Conservation (phyloP, 495 filamentous ascomycete genomes). For the Penicillium bialowiezense region DNA sequence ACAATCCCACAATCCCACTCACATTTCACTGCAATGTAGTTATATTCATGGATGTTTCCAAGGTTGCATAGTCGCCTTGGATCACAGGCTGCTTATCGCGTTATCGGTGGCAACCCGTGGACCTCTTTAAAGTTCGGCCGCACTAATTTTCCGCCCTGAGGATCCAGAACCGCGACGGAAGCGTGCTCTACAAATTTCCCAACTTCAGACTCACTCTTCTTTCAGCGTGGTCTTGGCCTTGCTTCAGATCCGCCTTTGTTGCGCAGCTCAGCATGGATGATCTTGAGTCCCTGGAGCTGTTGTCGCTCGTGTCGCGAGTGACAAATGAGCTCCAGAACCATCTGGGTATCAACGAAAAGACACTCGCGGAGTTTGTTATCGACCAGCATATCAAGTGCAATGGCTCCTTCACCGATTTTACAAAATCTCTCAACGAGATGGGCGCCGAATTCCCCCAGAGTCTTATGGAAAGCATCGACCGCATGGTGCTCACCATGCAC, state of each 20-base stretch:
- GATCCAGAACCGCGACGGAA: slow-evolving; percentile 16
- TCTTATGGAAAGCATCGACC: slow-evolving; percentile 86
- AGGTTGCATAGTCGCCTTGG: no score
- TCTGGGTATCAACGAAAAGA: slow-evolving; percentile 89
- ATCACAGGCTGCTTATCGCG: no score
- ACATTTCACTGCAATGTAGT: neutral
- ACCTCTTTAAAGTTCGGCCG: slow-evolving; percentile 17
- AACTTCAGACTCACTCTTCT: slow-evolving; percentile 1
- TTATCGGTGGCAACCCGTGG: slow-evolving; percentile 47
- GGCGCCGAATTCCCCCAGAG: slow-evolving; percentile 87
- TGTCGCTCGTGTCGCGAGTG: slow-evolving; percentile 92
- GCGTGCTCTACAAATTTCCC: no score
- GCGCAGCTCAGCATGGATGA: slow-evolving; percentile 67
- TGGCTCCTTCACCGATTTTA: slow-evolving; percentile 62
- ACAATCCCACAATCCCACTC: neutral
- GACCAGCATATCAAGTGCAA: slow-evolving; percentile 76
- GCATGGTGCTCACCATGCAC: slow-evolving; percentile 84
- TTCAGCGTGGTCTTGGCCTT: slow-evolving; percentile 1
- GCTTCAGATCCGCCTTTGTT: slow-evolving; percentile 1
- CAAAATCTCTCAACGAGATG: slow-evolving; percentile 65
- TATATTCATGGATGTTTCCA: no score
- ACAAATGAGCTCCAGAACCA: slow-evolving; percentile 94
- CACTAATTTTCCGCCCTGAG: slow-evolving; percentile 44
- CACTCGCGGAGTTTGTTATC: slow-evolving; percentile 92
- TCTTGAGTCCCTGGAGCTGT: slow-evolving; percentile 81